Evolutionary conservation across 768 basidiomycete genomes (phyloP).

Genomic region (Leccinum arenicola): DNA sequence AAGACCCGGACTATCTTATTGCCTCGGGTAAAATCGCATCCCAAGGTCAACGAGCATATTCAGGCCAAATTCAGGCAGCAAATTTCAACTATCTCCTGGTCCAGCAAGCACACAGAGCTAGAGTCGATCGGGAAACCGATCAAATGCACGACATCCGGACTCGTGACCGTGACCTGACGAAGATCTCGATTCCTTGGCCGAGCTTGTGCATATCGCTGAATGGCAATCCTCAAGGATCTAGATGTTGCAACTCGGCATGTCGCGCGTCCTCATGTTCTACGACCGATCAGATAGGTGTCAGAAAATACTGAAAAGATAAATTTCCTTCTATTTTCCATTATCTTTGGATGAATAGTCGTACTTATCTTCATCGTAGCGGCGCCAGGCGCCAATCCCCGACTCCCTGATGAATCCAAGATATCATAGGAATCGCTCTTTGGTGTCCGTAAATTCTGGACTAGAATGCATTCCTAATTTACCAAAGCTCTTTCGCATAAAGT

Average conservation of each 20-base stretch:
- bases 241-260: slow-evolving; percentile 76
- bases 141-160: slow-evolving; percentile 40
- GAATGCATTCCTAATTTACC: no score
- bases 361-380: slow-evolving; percentile 56
- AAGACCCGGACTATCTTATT: slow-evolving; percentile 90
- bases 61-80: slow-evolving; percentile 74
- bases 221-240: slow-evolving; percentile 73
- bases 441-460: no score
- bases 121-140: slow-evolving; percentile 31
- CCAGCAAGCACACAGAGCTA: slow-evolving; percentile 30
- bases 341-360: slow-evolving; percentile 63
- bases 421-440: no score
- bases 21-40: slow-evolving; percentile 87
- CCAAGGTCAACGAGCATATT: slow-evolving; percentile 57
- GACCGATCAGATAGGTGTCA: slow-evolving; percentile 64
- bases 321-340: slow-evolving; percentile 78
- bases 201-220: slow-evolving; percentile 76
- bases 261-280: background rate
- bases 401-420: no score
- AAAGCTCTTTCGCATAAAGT: slow-evolving; percentile 8
- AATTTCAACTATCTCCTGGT: slow-evolving; percentile 29
- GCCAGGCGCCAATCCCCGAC: no score
- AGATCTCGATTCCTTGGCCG: slow-evolving; percentile 83
- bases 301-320: slow-evolving; percentile 94
- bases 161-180: slow-evolving; percentile 70